phyloP scores from a whole-genome alignment of 1,139 yeast genomes.

The Blastobotrys buckinghamii region DNA sequence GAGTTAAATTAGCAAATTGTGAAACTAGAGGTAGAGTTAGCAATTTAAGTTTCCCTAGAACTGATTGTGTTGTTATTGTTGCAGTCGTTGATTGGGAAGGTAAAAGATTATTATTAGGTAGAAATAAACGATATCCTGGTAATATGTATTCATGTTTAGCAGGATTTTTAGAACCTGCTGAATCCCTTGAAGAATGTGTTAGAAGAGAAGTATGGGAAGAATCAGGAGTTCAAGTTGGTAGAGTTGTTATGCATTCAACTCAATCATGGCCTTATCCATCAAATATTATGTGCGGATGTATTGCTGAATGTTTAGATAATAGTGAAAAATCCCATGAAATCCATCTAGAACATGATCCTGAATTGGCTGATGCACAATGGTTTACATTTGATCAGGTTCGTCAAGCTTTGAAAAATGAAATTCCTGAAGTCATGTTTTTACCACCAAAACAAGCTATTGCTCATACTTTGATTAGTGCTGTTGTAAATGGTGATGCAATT shows the following conservation, averaged over 20 bases:
- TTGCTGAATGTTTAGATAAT: conserved; percentile 58
- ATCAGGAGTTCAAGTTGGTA: conserved; percentile 68
- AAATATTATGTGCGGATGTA: conserved; percentile 87
- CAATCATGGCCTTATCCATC: conserved; percentile 99
- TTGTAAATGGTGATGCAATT: conserved; percentile 19
- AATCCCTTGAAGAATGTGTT: conserved; percentile 83
- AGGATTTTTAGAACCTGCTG: conserved; percentile 94
- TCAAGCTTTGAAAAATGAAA: conserved; percentile 39
- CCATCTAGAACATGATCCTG: conserved; percentile 75
- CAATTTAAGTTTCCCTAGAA: conserved; percentile 78
- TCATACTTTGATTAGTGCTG: conserved; percentile 36
- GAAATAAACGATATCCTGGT: conserved; percentile 51
- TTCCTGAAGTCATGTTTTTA: conserved; percentile 31
- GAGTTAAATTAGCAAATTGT: conserved; percentile 27
- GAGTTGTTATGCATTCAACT: conserved; percentile 55
- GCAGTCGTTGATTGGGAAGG: conserved; percentile 63
- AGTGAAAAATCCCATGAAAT: conserved; percentile 45
- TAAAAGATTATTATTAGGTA: conserved; percentile 63
- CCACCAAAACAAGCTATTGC: conserved; percentile 51
- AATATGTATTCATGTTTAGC: conserved; percentile 74
- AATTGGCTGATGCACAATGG: conserved; percentile 82
- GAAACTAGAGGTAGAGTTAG: conserved; percentile 35
- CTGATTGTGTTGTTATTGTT: conserved; percentile 81
- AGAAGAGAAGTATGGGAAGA: conserved; percentile 93
- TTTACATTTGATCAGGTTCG: conserved; percentile 52